Evolutionary conservation across 352 stramenopile species (phyloP), one percentile per base, ranked within the genome.

Genomic region (Phytophthora meadii): DNA sequence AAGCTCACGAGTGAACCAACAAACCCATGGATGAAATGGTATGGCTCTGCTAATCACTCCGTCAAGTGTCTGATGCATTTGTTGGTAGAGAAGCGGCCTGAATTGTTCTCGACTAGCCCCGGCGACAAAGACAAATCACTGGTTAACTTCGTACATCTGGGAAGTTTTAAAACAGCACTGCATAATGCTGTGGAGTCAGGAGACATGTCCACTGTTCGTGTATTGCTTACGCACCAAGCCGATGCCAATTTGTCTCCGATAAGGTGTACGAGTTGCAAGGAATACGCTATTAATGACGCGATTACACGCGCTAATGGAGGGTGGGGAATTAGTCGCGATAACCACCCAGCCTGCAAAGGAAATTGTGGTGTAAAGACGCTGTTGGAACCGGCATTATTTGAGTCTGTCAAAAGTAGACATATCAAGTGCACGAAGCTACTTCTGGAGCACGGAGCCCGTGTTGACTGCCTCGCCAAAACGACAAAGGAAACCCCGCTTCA

Each of bases 201-300:
- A 6, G 77, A 90, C 50, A 39, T 72, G 3, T 53, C 81, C 2
- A 83, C 72, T 19, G 76, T 81, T 1, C 51, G 50, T 2, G n/a
- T 73, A 17, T 51, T 92, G 14, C 55, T 90, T 0, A 60, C 50
- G 17, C 65, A 73, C 25, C 56, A 65, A 9, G 81, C 79, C 2
- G 51, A 89, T 63, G 45, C 79, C n/a, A 88, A 92, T 30, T 45
- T 78, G 22, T 92, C 83, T 1, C 69, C 77, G 0, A 61, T 84
- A 11, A 71, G 69, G 6, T 92, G 83, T 44, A 47, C 77, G 1
- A 49, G 41, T 0, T 92, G 83, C 54, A 80, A 76, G 19, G 51
- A 46, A 6, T 69, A 68, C 48, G 42, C 49, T 41, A 53, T 55
- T 15, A 44, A 54, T 36, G 41, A 50, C 44, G 40, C 62, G 24